Percentiles rank a stretch among this genome's conserved stretches.
phyloP scores from a whole-genome alignment of 2,329 filamentous ascomycete species.

The Ascochyta viciae-villosae region DNA sequence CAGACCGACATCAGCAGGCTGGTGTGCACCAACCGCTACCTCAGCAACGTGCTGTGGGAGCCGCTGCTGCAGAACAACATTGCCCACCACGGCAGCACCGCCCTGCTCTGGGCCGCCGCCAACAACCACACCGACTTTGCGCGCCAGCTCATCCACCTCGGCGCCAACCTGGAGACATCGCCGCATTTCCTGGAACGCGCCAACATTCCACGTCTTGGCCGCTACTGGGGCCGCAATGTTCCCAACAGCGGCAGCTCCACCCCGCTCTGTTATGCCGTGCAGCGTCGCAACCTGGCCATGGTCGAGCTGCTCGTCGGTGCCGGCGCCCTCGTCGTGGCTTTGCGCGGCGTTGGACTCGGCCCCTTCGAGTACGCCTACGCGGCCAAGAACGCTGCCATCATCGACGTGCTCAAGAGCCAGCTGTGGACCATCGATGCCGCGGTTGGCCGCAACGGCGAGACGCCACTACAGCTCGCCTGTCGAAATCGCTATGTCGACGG shows the following conservation, averaged over 20 bases:
- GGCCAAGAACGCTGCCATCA: conserved; percentile 10
- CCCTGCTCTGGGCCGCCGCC: conserved; percentile 18
- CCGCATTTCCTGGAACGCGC: conserved; percentile 12
- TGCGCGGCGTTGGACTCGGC: conserved; percentile 8
- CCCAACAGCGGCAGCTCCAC: conserved; percentile 14
- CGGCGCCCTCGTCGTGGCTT: conserved; percentile 13
- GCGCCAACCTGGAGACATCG: conserved; percentile 17
- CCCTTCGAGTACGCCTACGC: conserved; percentile 18
- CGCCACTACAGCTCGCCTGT: conserved; percentile 13
- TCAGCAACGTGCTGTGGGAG: conserved; percentile 17
- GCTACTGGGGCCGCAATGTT: conserved; percentile 20
- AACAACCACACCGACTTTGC: conserved; percentile 17
- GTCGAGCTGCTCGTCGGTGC: conserved; percentile 15
- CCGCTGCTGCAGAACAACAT: conserved; percentile 17
- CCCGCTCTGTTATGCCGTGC: conserved; percentile 16
- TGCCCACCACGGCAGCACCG: conserved; percentile 18
- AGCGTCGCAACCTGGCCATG: conserved; percentile 18
- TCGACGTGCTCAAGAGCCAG: conserved; percentile 10
- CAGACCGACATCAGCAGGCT: conserved; percentile 19
- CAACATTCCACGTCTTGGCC: conserved; percentile 12
- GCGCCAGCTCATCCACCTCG: conserved; percentile 9
- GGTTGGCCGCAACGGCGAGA: conserved; percentile 17
- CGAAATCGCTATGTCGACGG: conserved; percentile 19
- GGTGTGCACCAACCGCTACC: conserved; percentile 17
- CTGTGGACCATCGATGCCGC: conserved; percentile 14